Conservation (phyloP, 2,329 filamentous ascomycete genomes). For the Fusarium verticillioides region DNA sequence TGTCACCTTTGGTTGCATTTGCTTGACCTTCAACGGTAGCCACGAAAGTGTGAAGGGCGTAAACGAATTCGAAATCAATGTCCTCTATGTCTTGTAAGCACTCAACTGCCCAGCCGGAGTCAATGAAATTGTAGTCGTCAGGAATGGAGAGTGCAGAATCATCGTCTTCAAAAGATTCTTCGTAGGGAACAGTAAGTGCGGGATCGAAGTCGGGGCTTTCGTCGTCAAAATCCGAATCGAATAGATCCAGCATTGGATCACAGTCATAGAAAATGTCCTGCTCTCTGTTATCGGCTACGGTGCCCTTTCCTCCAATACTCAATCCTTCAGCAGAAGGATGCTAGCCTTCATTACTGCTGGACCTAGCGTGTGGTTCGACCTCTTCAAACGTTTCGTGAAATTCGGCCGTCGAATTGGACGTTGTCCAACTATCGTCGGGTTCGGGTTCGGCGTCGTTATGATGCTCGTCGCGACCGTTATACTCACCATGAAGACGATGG, state of each 20-base stretch:
- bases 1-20: slow-evolving; percentile 97
- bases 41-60: slow-evolving; percentile 96
- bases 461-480: slow-evolving; percentile 49
- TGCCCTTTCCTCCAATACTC: not conserved
- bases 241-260: slow-evolving; percentile 12
- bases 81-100: slow-evolving; percentile 97
- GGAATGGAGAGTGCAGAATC: slow-evolving; percentile 61
- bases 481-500: slow-evolving; percentile 64
- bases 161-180: slow-evolving; percentile 59
- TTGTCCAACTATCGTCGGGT: slow-evolving; percentile 15
- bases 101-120: slow-evolving; percentile 79
- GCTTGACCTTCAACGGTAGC: slow-evolving; percentile 98
- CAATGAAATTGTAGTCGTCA: slow-evolving; percentile 71
- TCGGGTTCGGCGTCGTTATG: slow-evolving; percentile 44
- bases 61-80: slow-evolving; percentile 99
- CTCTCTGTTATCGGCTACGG: not conserved
- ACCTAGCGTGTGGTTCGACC: not conserved
- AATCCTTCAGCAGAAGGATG: slow-evolving; percentile 25
- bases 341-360: slow-evolving; percentile 30
- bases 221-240: slow-evolving; percentile 27
- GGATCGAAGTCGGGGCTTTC: slow-evolving; percentile 41
- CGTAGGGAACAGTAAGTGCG: slow-evolving; percentile 58
- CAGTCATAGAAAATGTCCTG: slow-evolving; percentile 36
- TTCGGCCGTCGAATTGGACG: slow-evolving; percentile 17
- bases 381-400: slow-evolving; percentile 15